Base-by-base conservation (phyloP, 768 basidiomycete species). In the Podaxis pistillaris region DNA sequence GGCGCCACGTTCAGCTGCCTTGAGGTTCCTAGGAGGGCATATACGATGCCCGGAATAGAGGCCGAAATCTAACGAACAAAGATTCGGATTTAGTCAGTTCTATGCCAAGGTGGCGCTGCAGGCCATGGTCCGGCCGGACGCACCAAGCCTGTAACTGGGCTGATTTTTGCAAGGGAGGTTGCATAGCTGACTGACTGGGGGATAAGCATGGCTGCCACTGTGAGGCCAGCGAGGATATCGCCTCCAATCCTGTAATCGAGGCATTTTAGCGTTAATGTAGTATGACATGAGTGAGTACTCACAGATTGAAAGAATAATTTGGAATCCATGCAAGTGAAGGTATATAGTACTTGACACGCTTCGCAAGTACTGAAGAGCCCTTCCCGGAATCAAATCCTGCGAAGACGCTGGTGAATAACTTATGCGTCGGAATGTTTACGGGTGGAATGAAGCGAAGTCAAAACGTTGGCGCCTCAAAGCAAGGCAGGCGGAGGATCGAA, bases 161-260 rank as follows among this genome's bases (percentile, higher is more conserved):
- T 90, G 44, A 97, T 77, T 66, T 91, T 87, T 17, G 95, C 94
- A 11, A 98, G 78, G 0, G 93, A 90, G 2, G 91, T 87, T 7
- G 93, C 96, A 70, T 98, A 97, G 72, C 91, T 93, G 72, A 97
- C 91, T 1, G 93, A 91, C 72, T 93, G 89, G 5, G 92, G 91
- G 69, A 93, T 90, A 49, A 93, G 80, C 83, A 93, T 90, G 56
- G 86, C 88, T 19, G 91, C 90, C 8, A 97, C 87, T 0, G 94
- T 94, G 30, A 94, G 69, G 17, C 95, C 96, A 28, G 92, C 93
- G 0, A 94, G 78, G n/a, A 93, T 67, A 73, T 96, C 93, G 28
- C 75, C 81, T 40, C 73, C 74, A 41, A 79, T 70, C 47, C 79
- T 79, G 63, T 12, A 44, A 24, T 28, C 6, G 54, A 49, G 38